These are phyloP conservation scores for Brassica rapa DNA, from an alignment of 345 rosid species.

Conservation along the genomic window DNA sequence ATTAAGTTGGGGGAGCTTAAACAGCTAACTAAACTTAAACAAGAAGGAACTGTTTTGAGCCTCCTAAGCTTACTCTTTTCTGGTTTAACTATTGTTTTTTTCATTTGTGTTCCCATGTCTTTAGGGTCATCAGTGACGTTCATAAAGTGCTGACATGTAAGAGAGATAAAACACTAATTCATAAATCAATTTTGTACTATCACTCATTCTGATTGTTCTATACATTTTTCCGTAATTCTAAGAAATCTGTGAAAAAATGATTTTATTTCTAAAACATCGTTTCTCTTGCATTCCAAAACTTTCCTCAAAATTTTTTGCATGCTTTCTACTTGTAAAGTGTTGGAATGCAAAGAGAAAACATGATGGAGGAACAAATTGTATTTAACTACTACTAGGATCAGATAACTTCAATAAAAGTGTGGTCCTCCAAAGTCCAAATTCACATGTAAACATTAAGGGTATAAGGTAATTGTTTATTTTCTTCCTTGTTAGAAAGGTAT, in stretches of 20 bases:
- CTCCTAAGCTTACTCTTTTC: neutral
- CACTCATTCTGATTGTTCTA: neutral
- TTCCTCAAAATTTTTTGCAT: neutral
- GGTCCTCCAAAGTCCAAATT: neutral
- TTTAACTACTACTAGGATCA: neutral
- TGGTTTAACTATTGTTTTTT: neutral
- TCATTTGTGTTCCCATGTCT: neutral
- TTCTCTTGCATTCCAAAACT: neutral
- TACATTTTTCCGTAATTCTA: neutral
- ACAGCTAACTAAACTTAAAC: constrained; percentile 31
- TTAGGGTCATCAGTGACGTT: neutral
- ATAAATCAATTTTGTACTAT: neutral
- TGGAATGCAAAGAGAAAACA: neutral
- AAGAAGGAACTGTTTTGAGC: constrained; percentile 31
- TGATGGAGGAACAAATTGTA: neutral
- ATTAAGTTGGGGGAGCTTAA: constrained; percentile 14
- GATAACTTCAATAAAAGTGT: neutral
- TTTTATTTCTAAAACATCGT: neutral
- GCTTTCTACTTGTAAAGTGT: neutral
- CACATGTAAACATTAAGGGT: neutral
- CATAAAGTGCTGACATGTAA: neutral
- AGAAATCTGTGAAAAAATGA: neutral
- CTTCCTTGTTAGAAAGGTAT: neutral
- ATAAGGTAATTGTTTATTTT: neutral
- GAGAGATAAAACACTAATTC: neutral